A percentile compares a stretch with the other conserved stretches of the same genome.
Evolutionary conservation across 2,329 filamentous ascomycete species (phyloP).

Genomic region (Amauroascus niger): DNA sequence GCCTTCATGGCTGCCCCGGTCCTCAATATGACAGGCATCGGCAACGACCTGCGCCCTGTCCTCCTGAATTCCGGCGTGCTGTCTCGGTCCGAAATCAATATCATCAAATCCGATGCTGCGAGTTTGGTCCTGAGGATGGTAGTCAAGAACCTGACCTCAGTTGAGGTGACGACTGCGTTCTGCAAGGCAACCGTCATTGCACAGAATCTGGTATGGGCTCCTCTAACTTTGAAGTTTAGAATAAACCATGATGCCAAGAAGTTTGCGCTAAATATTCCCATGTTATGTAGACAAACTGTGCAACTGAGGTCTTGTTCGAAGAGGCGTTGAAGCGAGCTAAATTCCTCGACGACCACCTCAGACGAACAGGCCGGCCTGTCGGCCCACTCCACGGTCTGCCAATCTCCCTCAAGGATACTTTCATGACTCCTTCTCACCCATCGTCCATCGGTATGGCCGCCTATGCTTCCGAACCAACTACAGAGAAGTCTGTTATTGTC

Average conservation of each 20-base stretch:
- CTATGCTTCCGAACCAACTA: slow-evolving; percentile 40
- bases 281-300: slow-evolving; percentile 45
- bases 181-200: slow-evolving; percentile 49
- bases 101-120: slow-evolving; percentile 35
- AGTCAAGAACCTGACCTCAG: slow-evolving; percentile 43
- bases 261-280: slow-evolving; percentile 23
- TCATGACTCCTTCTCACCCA: slow-evolving; percentile 29
- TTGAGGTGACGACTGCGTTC: slow-evolving; percentile 48
- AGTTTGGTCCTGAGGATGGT: slow-evolving; percentile 29
- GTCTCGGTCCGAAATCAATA: slow-evolving; percentile 40
- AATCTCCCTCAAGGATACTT: slow-evolving; percentile 45
- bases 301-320: slow-evolving; percentile 49
- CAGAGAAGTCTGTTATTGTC: slow-evolving; percentile 42
- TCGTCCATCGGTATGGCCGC: slow-evolving; percentile 13
- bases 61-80: slow-evolving; percentile 47
- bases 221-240: background rate
- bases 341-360: slow-evolving; percentile 41
- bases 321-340: slow-evolving; percentile 43
- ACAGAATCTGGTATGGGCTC: slow-evolving; percentile 45
- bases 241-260: slow-evolving; percentile 17
- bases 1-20: slow-evolving; percentile 7
- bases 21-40: slow-evolving; percentile 3
- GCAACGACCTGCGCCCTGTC: slow-evolving; percentile 8
- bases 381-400: slow-evolving; percentile 57
- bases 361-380: slow-evolving; percentile 35